Evolutionary conservation across 2,329 filamentous ascomycete species (phyloP), one percentile per base, ranked within the genome.

Genomic region (Xylaria hypoxylon): DNA sequence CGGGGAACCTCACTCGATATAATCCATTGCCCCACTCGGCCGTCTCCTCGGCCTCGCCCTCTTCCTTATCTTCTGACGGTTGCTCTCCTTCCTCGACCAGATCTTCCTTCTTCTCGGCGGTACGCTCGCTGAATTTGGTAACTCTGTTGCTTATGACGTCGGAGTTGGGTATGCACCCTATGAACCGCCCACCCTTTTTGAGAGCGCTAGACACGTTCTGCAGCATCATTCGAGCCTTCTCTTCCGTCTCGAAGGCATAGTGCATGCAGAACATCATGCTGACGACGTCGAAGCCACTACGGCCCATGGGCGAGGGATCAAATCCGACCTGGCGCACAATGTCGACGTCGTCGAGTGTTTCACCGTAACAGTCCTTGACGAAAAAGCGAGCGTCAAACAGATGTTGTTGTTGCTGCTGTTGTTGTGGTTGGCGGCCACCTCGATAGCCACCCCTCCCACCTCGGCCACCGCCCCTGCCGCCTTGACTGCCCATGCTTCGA

Each of bases 251-350:
- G 73, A 98, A 99, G 5, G 96, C 94, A 78, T 99, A 99, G 81
- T 99, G 96, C 89, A 99, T 96, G 75, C 94, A 96, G 79, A 99
- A 99, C 96, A 99, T 99, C 88, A 97, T 97, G 76, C 91, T 94
- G 69, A 99, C 95, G 47, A 98, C 92, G 77, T 99, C 96, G 74
- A 98, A 99, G 3, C 95, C 94, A 62, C 91, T 91, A 59, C 88
- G 88, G 68, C 87, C 86, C 89, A 92, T 81, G 83, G 92, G 74
- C 82, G 90, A 90, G 0, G 87, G 84, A 75, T 97, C 92, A 73
- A 97, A 97, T 24, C 96, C 96, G 33, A 99, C 93, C 63, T 97
- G 88, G 55, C 87, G 87, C 56, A 99, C 85, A 71, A 97, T 91
- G 15, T 90, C 88, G 50, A 98, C 85, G 66, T 96, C 90, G 62